Conservation (phyloP, 495 filamentous ascomycete species). For the Hypoxylon lenormandii region DNA sequence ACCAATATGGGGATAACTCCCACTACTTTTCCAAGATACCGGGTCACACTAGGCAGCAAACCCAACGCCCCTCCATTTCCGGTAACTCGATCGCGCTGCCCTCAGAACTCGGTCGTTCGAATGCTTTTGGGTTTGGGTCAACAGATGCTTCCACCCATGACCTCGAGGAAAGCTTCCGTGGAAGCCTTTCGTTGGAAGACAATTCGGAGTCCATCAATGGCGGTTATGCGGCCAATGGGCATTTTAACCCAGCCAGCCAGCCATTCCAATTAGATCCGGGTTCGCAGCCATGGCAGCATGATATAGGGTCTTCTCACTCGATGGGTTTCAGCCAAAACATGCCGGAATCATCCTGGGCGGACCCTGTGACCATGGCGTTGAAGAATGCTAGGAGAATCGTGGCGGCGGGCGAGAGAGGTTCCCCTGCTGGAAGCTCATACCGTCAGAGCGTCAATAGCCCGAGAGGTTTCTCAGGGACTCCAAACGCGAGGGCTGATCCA, state of each 20-base stretch:
- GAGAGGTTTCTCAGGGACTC: constrained; percentile 66
- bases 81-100: constrained; percentile 23
- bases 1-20: constrained; percentile 30
- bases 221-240: constrained; percentile 30
- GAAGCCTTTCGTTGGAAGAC: constrained; percentile 33
- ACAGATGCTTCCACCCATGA: constrained; percentile 33
- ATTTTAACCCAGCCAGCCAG: constrained; percentile 35
- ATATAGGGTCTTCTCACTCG: constrained; percentile 23
- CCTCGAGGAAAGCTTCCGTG: constrained; percentile 33
- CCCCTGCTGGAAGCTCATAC: constrained; percentile 67
- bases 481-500: constrained; percentile 56
- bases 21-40: constrained; percentile 28
- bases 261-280: constrained; percentile 54
- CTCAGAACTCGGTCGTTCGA: constrained; percentile 31
- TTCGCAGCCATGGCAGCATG: constrained; percentile 56
- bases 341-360: constrained; percentile 36
- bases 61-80: constrained; percentile 44
- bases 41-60: constrained; percentile 18
- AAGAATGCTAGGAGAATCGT: constrained; percentile 24
- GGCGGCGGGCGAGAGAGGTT: constrained; percentile 50
- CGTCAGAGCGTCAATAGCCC: constrained; percentile 68
- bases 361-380: not conserved
- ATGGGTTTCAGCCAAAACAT: constrained; percentile 27
- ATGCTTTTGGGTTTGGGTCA: constrained; percentile 20
- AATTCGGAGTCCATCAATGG: constrained; percentile 3